Evolutionary conservation across 192 early-diverging fungal species (phyloP), one percentile per base, ranked within the genome.

Genomic region (Rhizophagus sp.): DNA sequence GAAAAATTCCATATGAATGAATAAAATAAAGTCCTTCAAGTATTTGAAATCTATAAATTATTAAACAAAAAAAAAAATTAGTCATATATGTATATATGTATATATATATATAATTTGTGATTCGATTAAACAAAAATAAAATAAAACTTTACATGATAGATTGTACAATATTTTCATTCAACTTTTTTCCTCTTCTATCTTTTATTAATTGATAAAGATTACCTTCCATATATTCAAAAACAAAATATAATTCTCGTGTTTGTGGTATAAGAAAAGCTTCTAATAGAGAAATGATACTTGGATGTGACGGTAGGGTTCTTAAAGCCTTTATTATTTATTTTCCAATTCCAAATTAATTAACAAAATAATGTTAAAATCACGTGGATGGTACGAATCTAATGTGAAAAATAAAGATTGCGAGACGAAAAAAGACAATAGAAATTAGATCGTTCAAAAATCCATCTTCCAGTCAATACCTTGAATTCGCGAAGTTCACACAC

Each of bases 151-250:
- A 97, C 91, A 92, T 90, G 78, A 97, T 95, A 41, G 86, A 87
- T 64, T 92, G 91, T 68, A 98, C 87, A 52, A 90, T 88, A 3
- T 79, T 80, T 74, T 95, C 91, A 12, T 88, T 82, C 81, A 98
- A 86, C 13, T 82, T 82, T 19, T 82, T 73, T 19, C 92, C 95
- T 24, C 94, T 90, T 27, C 92, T 88, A 24, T 92, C 88, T 73
- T 93, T 93, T 12, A 95, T 95, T 71, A 93, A 82, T 83, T 99
- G 96, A 83, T 97, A 97, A 61, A 99, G 84, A 83, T 98, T 97
- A 33, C 94, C 96, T 72, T 99, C 95, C 92, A 97, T 95, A 73
- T 91, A 94, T 84, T 99, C 98, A 84, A 99, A 97, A 0, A 99
- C 95, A 82, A 98, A 95, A 79, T 91, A 92, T 10, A 97, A 91